Conservation (phyloP, 768 basidiomycete species). For the Trametes punicea region DNA sequence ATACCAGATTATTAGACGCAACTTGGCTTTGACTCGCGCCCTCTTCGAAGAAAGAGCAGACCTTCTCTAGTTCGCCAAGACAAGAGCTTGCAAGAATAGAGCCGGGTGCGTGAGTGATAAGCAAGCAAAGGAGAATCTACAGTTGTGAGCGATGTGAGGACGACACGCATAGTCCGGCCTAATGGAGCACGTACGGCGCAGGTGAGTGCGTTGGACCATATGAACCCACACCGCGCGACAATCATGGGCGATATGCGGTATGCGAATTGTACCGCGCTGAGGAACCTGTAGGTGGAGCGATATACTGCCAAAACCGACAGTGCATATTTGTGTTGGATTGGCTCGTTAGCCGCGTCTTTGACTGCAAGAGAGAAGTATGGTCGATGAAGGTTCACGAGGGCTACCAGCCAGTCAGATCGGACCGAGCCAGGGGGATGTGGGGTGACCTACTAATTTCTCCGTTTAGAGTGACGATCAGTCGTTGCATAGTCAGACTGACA, state of each 20-base stretch:
- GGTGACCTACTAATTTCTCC: slow-evolving; percentile 30
- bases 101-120: slow-evolving; percentile 37
- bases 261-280: slow-evolving; percentile 43
- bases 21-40: slow-evolving; percentile 24
- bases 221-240: slow-evolving; percentile 43
- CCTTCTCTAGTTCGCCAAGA: slow-evolving; percentile 34
- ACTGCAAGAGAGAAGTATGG: slow-evolving; percentile 66
- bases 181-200: slow-evolving; percentile 49
- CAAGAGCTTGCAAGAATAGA: slow-evolving; percentile 35
- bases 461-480: slow-evolving; percentile 21
- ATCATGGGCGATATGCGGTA: slow-evolving; percentile 41
- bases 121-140: slow-evolving; percentile 42
- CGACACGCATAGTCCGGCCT: not conserved
- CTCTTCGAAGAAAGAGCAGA: slow-evolving; percentile 31
- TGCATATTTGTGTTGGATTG: slow-evolving; percentile 57
- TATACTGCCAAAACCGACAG: slow-evolving; percentile 71
- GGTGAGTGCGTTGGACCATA: slow-evolving; percentile 69
- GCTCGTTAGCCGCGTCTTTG: slow-evolving; percentile 53
- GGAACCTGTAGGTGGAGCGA: slow-evolving; percentile 66
- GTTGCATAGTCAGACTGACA: slow-evolving; percentile 18
- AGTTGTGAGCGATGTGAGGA: not conserved
- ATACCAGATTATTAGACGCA: slow-evolving; percentile 29
- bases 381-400: slow-evolving; percentile 61
- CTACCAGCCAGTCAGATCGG: too few relatives aligned
- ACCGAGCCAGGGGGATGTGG: too few relatives aligned